phyloP scores from a whole-genome alignment of 495 filamentous ascomycete species.

The Xylaria grammica region DNA sequence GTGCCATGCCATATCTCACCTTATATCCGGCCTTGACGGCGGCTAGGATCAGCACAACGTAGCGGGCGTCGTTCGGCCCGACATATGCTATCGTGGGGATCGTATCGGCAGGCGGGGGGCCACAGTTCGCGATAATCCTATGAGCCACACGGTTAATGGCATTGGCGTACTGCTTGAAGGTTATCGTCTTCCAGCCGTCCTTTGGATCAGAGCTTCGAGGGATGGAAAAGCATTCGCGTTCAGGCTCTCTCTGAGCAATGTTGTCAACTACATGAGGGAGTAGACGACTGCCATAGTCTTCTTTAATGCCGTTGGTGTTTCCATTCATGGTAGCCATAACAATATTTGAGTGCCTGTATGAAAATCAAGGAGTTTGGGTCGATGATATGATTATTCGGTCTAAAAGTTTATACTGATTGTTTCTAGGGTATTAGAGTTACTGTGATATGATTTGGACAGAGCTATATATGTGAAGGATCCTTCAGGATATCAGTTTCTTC shows the following conservation, averaged over 20 bases:
- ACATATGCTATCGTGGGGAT: constrained; percentile 54
- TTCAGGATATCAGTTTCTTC: no score
- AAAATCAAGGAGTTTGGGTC: no score
- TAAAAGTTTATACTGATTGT: no score
- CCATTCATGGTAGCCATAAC: background rate
- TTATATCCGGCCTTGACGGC: constrained; percentile 53
- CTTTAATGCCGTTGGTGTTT: background rate
- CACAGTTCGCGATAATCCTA: constrained; percentile 50
- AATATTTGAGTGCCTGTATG: no score
- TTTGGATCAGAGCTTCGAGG: constrained; percentile 44
- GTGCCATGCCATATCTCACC: constrained; percentile 26
- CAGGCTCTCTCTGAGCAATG: constrained; percentile 46
- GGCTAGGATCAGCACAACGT: constrained; percentile 48
- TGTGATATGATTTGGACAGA: no score
- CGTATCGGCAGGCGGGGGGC: constrained; percentile 32
- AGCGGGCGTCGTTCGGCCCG: constrained; percentile 55
- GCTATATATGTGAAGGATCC: no score
- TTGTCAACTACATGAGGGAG: constrained; percentile 56
- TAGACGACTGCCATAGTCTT: constrained; percentile 42
- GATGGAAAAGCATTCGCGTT: constrained; percentile 47
- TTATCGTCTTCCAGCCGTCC: constrained; percentile 60
- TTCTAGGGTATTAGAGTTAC: no score
- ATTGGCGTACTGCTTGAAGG: constrained; percentile 53
- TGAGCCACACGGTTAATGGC: constrained; percentile 58
- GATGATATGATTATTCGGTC: no score